Evolutionary conservation across 2,329 filamentous ascomycete genomes (phyloP), one percentile per base, ranked within the genome.

Genomic region (Penicillium sp.): DNA sequence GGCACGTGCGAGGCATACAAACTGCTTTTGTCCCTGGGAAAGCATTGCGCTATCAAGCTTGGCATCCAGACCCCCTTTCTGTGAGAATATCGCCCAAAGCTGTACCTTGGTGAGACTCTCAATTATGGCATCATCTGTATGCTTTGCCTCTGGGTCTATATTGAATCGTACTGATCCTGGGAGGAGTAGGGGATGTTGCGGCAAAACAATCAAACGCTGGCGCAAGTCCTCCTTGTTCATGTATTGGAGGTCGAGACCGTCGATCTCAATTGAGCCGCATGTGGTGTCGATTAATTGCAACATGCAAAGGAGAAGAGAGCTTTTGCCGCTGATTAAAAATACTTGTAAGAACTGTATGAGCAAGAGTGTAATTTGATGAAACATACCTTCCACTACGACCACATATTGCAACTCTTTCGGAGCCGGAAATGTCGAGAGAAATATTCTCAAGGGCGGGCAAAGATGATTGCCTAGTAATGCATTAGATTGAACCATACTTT

Each of bases 1-100:
- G 0, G 83, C 85, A 0, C 84, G 70, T 0, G 81, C 84, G 1
- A 88, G 75, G 59, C 80, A 83, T 61, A 88, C 84, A 0, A 88
- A 74, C 63, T 88, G 85, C 45, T 79, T 79, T 66, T 88, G 85
- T 0, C 86, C 86, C 38, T 80, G 78, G 6, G 77, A 80, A 7
- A 85, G 71, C 51, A 75, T 71, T 8, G 79, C 74, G 1, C 76
- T 69, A 14, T 74, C 72, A 60, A 86, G 76, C 1, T 72, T 66
- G 2, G 69, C 66, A 59, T 72, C 68, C 3, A 77, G 63, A 8
- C 65, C 69, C 5, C 74, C 75, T 52, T 73, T 70, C 53, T 71
- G 68, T 56, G 68, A 47, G 38, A 76, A 67, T 21, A 68, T 63
- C 24, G 65, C 53, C 61, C 68, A 70, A 9, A 76, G 63, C 14